Base-by-base conservation (phyloP, 768 basidiomycete species). In the Phlegmacium glaucopus region DNA sequence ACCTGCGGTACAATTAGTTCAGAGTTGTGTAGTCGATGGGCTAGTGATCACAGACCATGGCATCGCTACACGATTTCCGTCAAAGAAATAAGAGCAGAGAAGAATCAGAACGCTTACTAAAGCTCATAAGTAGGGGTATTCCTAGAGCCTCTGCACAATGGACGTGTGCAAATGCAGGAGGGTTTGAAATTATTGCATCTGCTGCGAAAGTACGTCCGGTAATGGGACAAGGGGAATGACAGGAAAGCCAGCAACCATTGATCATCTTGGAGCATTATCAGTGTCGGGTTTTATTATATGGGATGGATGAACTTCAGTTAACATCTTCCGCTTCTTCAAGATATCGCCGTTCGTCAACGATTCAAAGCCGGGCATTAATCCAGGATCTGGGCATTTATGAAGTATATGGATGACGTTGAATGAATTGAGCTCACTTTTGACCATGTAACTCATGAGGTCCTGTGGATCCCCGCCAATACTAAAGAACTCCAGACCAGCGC, bases 371-470 rank as follows among this genome's bases (percentile, higher is more conserved):
- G 83, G 83, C 41, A 85, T 70, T 1, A 85, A 60, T 2, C 83
- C 83, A 44, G 83, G 83, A 61, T 84, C 80, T 83, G 41, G 32
- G 44, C 16, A 9, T 16, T 27, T 37, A 46, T 18, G 47, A 25
- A 35, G 16, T 15, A 29, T n/a, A 39, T 25, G 15, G 36, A 39
- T 16, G 43, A 26, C 35, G 12, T 22, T 45, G 29, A 29, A 22
- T 22, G 22, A 3, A 5, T 22, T 22, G 22, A 35, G 55, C 74
- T 53, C 50, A 83, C 83, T 85, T 61, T 79, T 80, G 39, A 85
- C 83, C 83, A 85, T 84, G 52, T 82, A 85, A 39, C 79, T 79
- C 82, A 85, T 84, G 9, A 85, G 63, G 45, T 82, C 79, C 42
- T 78, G 74, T 0, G 82, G 83, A 60, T 81, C 71, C 1, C 82